Conservation (phyloP, 192 early-diverging fungal species). For the Rhizophagus clarus region DNA sequence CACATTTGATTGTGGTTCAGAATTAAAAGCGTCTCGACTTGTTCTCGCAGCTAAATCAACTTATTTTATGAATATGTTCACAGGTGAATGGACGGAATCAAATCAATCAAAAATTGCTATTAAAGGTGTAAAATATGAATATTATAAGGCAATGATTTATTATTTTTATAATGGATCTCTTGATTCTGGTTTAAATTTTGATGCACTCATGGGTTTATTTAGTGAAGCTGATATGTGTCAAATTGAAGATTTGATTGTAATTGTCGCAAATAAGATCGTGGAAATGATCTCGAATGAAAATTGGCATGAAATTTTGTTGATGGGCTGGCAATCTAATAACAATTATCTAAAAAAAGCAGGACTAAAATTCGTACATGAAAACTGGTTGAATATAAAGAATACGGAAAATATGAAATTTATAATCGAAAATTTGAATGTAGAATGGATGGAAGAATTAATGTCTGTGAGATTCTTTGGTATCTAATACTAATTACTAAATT, state of each 20-base stretch:
- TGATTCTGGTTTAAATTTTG: neutral
- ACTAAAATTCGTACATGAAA: neutral
- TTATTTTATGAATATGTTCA: conserved; percentile 2
- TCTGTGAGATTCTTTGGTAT: neutral
- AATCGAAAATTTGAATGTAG: neutral
- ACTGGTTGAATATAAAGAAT: neutral
- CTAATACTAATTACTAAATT: too few species aligned
- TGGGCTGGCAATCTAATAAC: neutral
- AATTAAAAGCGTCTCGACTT: neutral
- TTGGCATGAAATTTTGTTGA: neutral
- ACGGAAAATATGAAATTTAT: neutral
- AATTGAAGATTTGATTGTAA: neutral
- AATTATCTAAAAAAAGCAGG: neutral
- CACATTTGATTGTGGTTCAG: neutral
- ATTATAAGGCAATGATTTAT: neutral
- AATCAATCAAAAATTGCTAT: neutral
- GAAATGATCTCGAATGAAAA: neutral
- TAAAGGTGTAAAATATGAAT: neutral
- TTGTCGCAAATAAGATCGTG: neutral
- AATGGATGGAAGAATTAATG: neutral
- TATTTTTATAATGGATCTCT: neutral
- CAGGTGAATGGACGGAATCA: neutral
- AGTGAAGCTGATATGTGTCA: neutral
- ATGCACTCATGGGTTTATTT: neutral
- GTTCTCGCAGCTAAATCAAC: neutral